Conservation (phyloP, 1,139 yeast species). For the Candida glucosophila region DNA sequence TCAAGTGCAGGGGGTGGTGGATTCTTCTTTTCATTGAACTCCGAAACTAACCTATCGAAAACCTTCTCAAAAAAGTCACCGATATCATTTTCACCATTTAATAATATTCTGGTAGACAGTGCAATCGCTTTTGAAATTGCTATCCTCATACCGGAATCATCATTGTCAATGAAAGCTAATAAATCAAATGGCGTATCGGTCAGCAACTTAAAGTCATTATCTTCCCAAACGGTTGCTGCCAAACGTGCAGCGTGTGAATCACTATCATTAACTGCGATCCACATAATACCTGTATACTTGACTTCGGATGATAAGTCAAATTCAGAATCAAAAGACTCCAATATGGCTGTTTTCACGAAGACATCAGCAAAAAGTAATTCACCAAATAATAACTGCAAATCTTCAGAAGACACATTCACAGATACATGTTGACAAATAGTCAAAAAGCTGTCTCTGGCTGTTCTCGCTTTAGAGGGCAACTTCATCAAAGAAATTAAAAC, state of each 20-base stretch:
- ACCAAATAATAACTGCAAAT: constrained; percentile 51
- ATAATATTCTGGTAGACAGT: too few species aligned
- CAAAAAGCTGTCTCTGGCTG: constrained; percentile 74
- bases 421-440: constrained; percentile 72
- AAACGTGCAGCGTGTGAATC: constrained; percentile 53
- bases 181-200: constrained; percentile 38
- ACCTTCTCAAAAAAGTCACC: constrained; percentile 7
- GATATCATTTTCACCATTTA: constrained; percentile 13
- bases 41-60: constrained; percentile 38
- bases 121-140: constrained; percentile 56
- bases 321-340: constrained; percentile 83
- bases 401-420: constrained; percentile 44
- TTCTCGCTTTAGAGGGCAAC: constrained; percentile 69
- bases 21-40: constrained; percentile 51
- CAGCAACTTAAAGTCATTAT: constrained; percentile 47
- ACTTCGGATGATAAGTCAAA: constrained; percentile 59
- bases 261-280: constrained; percentile 72
- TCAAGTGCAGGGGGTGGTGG: constrained; percentile 77
- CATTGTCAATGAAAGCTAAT: constrained; percentile 39
- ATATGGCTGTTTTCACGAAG: constrained; percentile 68
- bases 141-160: constrained; percentile 57
- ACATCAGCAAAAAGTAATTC: constrained; percentile 53
- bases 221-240: constrained; percentile 82
- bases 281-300: constrained; percentile 57
- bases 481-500: constrained; percentile 61